A percentile compares a stretch with the other conserved stretches of the same genome.
phyloP scores from a whole-genome alignment of 306 rosid species.

The cucumber (Cucumis sativus) region Cucumber_9930_V3 NC_026658.2:3908001-3908500 shows the following conservation, averaged over 20 bases:
- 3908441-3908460: not conserved
- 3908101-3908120: not conserved
- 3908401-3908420: conserved; percentile 2
- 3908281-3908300: no score
- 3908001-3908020: conserved; percentile 39
- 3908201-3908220: conserved; percentile 4
- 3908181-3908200: not conserved
- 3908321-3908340: not conserved
- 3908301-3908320: not conserved
- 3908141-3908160: not conserved
- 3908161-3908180: not conserved
- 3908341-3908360: no score
- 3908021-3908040: conserved; percentile 30
- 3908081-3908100: not conserved
- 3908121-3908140: not conserved
- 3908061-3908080: not conserved
- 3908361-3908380: no score
- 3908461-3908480: not conserved
- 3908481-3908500: not conserved
- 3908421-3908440: not conserved
- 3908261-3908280: not conserved
- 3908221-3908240: not conserved
- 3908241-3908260: not conserved
- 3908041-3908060: not conserved
- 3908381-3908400: not conserved